Percentiles rank a stretch among this genome's conserved stretches.
These are phyloP conservation scores for Tricholoma furcatifolium DNA, from an alignment of 768 basidiomycete species.

Conservation along the genomic window DNA sequence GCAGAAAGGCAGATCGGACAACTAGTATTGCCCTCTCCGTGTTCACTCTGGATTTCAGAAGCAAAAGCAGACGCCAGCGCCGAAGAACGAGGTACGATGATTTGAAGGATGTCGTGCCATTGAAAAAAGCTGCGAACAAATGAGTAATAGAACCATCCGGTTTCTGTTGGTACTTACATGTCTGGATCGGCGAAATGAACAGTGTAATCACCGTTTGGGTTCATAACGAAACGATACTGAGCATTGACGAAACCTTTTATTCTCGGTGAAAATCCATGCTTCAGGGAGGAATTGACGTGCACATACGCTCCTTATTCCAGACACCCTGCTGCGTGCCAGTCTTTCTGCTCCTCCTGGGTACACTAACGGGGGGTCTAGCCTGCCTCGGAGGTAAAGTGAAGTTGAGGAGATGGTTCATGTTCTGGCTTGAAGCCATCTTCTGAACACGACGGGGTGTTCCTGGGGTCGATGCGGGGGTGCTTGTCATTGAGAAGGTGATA, in stretches of 20 bases:
- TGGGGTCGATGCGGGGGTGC: conserved; percentile 30
- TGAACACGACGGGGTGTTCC: conserved; percentile 54
- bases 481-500: conserved; percentile 33
- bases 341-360: conserved; percentile 78
- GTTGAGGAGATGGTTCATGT: conserved; percentile 85
- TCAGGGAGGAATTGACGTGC: not conserved
- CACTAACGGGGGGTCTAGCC: conserved; percentile 48
- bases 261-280: conserved; percentile 18
- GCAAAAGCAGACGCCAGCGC: conserved; percentile 65
- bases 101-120: conserved; percentile 94
- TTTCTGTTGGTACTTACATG: conserved; percentile 54
- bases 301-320: conserved; percentile 93
- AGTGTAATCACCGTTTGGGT: conserved; percentile 87
- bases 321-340: conserved; percentile 59
- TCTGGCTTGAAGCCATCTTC: conserved; percentile 69
- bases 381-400: conserved; percentile 92
- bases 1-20: conserved; percentile 97
- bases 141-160: not conserved
- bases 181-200: conserved; percentile 98
- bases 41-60: conserved; percentile 36
- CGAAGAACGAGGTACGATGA: conserved; percentile 85
- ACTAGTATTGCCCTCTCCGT: conserved; percentile 62
- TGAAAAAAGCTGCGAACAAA: conserved; percentile 75
- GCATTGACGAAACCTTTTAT: conserved; percentile 94
- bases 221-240: conserved; percentile 94